A percentile compares a stretch with the other conserved stretches of the same genome.
Evolutionary conservation across 495 filamentous ascomycete species (phyloP).

Genomic region (Penicillium dipodomyicola): DNA sequence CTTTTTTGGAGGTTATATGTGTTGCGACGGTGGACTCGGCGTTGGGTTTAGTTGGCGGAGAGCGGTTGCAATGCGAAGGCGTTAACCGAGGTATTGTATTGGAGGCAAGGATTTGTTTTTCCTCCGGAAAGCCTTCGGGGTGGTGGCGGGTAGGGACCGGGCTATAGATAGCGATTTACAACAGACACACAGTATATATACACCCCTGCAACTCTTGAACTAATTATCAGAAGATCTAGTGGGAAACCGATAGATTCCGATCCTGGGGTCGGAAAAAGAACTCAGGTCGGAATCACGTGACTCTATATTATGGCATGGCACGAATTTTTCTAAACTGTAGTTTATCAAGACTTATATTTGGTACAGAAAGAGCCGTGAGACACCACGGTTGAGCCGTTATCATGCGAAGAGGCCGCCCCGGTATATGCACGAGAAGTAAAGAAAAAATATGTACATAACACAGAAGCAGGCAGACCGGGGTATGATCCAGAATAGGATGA

Average conservation of each 20-base stretch:
- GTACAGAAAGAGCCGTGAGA: neutral
- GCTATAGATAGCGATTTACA: neutral
- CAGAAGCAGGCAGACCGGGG: constrained; percentile 20
- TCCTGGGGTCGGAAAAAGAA: constrained; percentile 14
- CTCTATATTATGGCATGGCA: neutral
- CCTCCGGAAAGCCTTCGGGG: constrained; percentile 9
- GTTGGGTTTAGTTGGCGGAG: constrained; percentile 4
- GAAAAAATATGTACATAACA: constrained; percentile 30
- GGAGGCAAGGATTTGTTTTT: constrained; percentile 21
- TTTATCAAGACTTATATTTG: constrained; percentile 1
- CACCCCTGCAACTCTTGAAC: neutral
- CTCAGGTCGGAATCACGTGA: constrained; percentile 33
- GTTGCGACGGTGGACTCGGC: neutral
- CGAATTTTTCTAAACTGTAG: neutral
- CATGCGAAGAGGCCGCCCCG: constrained; percentile 2
- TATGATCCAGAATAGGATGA: constrained; percentile 16
- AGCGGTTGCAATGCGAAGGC: constrained; percentile 11
- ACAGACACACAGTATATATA: constrained; percentile 2
- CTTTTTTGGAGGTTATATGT: constrained; percentile 8
- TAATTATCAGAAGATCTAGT: neutral
- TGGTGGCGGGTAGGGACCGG: neutral
- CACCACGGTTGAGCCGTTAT: neutral
- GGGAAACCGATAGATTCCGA: neutral
- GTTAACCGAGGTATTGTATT: constrained; percentile 30
- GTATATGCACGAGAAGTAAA: constrained; percentile 26